Evolutionary conservation across 2,329 filamentous ascomycete genomes (phyloP).

Genomic region (Curvularia lunata): DNA sequence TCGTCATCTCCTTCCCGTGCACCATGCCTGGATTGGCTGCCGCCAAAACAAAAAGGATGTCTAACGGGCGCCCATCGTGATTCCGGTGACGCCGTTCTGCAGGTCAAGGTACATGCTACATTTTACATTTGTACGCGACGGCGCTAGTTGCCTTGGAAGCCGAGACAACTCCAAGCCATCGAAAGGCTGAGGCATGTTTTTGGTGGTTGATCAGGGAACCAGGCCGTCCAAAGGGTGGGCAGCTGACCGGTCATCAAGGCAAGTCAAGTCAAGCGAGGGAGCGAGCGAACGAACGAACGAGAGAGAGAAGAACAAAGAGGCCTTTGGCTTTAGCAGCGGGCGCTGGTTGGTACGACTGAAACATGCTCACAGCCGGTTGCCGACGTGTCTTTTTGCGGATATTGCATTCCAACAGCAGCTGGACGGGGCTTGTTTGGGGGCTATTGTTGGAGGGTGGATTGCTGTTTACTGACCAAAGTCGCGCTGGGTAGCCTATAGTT

Average conservation of each 20-base stretch:
- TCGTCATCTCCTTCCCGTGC: slow-evolving; percentile 27
- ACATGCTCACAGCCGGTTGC: slow-evolving; percentile 21
- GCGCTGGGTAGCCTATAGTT: neutral
- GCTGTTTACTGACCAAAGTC: neutral
- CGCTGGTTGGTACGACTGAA: slow-evolving; percentile 23
- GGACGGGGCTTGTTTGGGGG: neutral
- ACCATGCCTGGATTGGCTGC: slow-evolving; percentile 28
- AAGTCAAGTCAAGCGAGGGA: slow-evolving; percentile 6
- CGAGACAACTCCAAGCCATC: slow-evolving; percentile 22
- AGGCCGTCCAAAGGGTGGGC: slow-evolving; percentile 19
- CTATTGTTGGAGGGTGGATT: slow-evolving; percentile 8
- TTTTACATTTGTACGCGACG: slow-evolving; percentile 13
- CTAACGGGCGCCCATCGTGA: slow-evolving; percentile 27
- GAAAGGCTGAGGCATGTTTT: slow-evolving; percentile 18
- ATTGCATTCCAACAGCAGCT: slow-evolving; percentile 16
- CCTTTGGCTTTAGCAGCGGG: slow-evolving; percentile 5
- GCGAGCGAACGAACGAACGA: neutral
- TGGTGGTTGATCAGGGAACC: slow-evolving; percentile 22
- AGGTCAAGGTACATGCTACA: slow-evolving; percentile 13
- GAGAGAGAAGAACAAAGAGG: slow-evolving; percentile 10
- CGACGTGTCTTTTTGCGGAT: slow-evolving; percentile 21
- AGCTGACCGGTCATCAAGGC: slow-evolving; percentile 25
- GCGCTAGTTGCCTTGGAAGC: slow-evolving; percentile 14
- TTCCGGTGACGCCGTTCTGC: slow-evolving; percentile 31
- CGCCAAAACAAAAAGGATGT: slow-evolving; percentile 28